Base-by-base conservation (phyloP, 139 green algal genomes). In the Desmodesmus armatus region DNA sequence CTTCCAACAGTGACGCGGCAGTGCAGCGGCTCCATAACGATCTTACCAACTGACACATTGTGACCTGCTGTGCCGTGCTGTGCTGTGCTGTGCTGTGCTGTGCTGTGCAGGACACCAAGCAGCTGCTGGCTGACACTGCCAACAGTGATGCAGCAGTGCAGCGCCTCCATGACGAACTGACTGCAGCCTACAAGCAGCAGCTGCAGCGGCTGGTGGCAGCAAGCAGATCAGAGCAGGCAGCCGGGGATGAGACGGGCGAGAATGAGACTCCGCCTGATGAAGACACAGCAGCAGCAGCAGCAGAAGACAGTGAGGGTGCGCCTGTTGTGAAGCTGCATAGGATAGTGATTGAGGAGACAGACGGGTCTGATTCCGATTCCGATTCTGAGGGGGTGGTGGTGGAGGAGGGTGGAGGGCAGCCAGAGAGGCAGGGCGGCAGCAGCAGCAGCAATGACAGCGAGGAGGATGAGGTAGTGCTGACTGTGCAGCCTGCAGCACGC, bases 281-380 rank as follows among this genome's bases (percentile, higher is more conserved):
- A n/a, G n/a, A n/a, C n/a, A 13, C 49, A 81, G 74, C 49, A 51
- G 55, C 21, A 71, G 53, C 53, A 71, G 15, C 37, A 70, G 53
- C 35, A 70, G 37, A 5, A 25, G 29, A 27, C 23, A 25, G 43
- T 9, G 76, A 72, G 76, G n/a, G 37, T n/a, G 55, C 53, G 4
- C 40, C 7, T 27, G 37, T n/a, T 5, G 76, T 82, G 37, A 35
- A 82, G 51, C 41, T 37, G 31, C 55, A 72, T 37, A 37, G 53
- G 23, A 82, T 82, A 40, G 35, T 82, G 2, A 82, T 82, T 39
- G 76, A 82, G 55, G 76, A 82, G 53, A 82, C 75, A n/a, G 75
- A 82, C 39, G 76, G 27, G 35, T 72, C 55, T 37, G 76, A 43
- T 53, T 82, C 76, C 11, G 73, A 49, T 11, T 49, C 17, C 29